Conservation (phyloP, 495 filamentous ascomycete species). For the Aspergillus ellipticus region DNA sequence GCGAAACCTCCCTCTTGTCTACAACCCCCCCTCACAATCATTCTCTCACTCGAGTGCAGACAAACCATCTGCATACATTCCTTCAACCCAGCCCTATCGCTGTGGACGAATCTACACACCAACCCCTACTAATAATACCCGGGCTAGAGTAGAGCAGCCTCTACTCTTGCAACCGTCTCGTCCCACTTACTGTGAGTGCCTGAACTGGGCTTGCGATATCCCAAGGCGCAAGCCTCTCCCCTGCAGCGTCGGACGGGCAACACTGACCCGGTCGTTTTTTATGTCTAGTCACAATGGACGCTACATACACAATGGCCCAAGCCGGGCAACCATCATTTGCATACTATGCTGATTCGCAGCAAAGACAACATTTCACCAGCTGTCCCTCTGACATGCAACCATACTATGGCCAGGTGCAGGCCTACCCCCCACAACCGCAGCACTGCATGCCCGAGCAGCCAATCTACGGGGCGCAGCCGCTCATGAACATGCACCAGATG, state of each 20-base stretch:
- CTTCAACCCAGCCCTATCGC: slow-evolving; percentile 14
- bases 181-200: slow-evolving; percentile 18
- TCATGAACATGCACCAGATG: slow-evolving; percentile 74
- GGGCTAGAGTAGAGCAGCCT: slow-evolving; percentile 10
- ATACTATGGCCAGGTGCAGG: slow-evolving; percentile 49
- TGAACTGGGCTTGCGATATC: too few relatives aligned
- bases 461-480: slow-evolving; percentile 37
- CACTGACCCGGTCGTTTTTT: background rate
- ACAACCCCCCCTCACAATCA: slow-evolving; percentile 16
- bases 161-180: slow-evolving; percentile 7
- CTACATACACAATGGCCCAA: slow-evolving; percentile 57
- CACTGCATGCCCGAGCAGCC: slow-evolving; percentile 32
- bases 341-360: slow-evolving; percentile 79
- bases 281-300: slow-evolving; percentile 47
- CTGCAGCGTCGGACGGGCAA: background rate
- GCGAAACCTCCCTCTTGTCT: background rate
- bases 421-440: slow-evolving; percentile 34
- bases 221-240: too few relatives aligned
- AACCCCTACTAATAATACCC: slow-evolving; percentile 20
- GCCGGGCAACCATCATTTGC: slow-evolving; percentile 74
- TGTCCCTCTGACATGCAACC: slow-evolving; percentile 55
- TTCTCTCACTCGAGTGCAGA: slow-evolving; percentile 17
- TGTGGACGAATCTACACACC: slow-evolving; percentile 10
- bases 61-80: slow-evolving; percentile 24
- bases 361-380: slow-evolving; percentile 75